phyloP scores from a whole-genome alignment of 2,329 filamentous ascomycete species.

The Penicillium digitatum region DNA sequence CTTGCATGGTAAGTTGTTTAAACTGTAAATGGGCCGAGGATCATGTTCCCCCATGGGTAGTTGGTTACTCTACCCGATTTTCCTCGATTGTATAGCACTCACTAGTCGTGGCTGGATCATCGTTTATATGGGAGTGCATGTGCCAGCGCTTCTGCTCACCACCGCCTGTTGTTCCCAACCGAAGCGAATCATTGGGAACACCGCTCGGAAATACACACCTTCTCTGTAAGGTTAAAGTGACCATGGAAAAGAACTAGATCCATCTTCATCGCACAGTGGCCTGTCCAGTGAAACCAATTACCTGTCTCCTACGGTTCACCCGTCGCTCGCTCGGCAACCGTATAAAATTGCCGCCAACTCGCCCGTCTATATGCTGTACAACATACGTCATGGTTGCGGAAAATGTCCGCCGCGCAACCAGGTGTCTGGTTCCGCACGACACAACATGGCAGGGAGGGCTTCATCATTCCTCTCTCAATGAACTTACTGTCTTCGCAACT shows the following conservation, averaged over 20 bases:
- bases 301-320: neutral
- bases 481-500: neutral
- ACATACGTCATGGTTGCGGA: too few species aligned
- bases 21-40: slow-evolving; percentile 3
- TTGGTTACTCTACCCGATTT: neutral
- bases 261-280: neutral
- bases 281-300: neutral
- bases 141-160: neutral
- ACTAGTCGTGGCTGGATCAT: too few species aligned
- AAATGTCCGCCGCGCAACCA: neutral
- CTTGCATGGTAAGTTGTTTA: slow-evolving; percentile 11
- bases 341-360: too few species aligned
- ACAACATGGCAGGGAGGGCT: too few species aligned
- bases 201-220: too few species aligned
- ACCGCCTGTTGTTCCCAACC: neutral
- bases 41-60: neutral
- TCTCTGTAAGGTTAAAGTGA: too few species aligned
- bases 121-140: neutral
- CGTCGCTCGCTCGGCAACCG: too few species aligned
- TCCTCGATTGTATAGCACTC: neutral
- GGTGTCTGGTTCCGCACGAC: neutral
- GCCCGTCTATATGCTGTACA: too few species aligned
- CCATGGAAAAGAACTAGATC: neutral
- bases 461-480: neutral
- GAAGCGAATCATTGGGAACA: too few species aligned